A percentile compares a stretch with the other conserved stretches of the same genome.
phyloP scores from a whole-genome alignment of 2,329 filamentous ascomycete genomes.

The Hypoxylon sp. region DNA sequence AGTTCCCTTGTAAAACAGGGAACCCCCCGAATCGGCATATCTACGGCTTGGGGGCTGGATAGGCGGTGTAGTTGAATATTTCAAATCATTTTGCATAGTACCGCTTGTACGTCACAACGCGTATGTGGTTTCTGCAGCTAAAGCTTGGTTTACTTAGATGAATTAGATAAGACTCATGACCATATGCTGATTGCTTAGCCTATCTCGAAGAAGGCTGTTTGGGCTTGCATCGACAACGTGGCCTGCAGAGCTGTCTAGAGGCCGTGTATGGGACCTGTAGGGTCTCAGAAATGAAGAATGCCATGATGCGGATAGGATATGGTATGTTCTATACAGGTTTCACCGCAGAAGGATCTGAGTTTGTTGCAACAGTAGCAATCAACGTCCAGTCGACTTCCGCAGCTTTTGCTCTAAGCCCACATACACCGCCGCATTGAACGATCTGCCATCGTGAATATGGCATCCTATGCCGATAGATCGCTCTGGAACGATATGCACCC shows the following conservation, averaged over 20 bases:
- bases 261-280: conserved; percentile 11
- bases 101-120: conserved; percentile 22
- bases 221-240: conserved; percentile 39
- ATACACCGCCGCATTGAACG: conserved; percentile 24
- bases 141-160: conserved; percentile 7
- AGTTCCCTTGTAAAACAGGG: conserved; percentile 23
- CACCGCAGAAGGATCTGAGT: conserved; percentile 39
- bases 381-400: conserved; percentile 9
- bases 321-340: conserved; percentile 15
- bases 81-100: conserved; percentile 27
- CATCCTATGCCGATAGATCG: conserved; percentile 31
- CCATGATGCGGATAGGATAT: conserved; percentile 17
- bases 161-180: conserved; percentile 12
- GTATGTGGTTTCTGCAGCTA: conserved; percentile 5
- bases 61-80: conserved; percentile 34
- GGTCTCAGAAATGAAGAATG: conserved; percentile 17
- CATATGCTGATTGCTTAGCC: conserved; percentile 18
- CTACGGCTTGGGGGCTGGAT: conserved; percentile 36
- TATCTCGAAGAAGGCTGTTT: conserved; percentile 22
- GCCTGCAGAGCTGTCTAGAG: conserved; percentile 10
- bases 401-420: conserved; percentile 14
- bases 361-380: conserved; percentile 22
- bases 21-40: conserved; percentile 21
- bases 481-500: conserved; percentile 32
- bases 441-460: conserved; percentile 24